Evolutionary conservation across 495 filamentous ascomycete species (phyloP).

Genomic region (Aspergillus heteromorphus): DNA sequence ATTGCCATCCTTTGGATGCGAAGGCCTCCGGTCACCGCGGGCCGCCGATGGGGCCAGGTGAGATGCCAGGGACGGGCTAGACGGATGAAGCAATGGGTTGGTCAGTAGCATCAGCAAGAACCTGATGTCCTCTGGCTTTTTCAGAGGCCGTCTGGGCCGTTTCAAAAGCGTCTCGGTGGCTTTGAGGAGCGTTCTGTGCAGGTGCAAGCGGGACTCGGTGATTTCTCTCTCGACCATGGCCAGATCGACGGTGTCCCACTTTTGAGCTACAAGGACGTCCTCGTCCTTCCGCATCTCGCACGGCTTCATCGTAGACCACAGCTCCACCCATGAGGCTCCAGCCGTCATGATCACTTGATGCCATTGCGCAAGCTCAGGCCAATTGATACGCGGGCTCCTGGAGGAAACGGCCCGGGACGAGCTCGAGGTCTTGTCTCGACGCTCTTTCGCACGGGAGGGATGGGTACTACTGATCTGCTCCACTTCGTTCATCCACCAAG

Average conservation of each 20-base stretch:
- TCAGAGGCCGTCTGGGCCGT: conserved; percentile 68
- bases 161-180: conserved; percentile 82
- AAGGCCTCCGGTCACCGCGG: conserved; percentile 26
- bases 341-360: conserved; percentile 66
- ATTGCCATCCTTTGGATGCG: conserved; percentile 18
- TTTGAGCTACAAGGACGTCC: conserved; percentile 19
- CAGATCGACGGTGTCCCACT: conserved; percentile 28
- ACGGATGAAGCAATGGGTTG: conserved; percentile 69
- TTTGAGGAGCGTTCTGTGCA: conserved; percentile 68
- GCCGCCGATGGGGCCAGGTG: conserved; percentile 4
- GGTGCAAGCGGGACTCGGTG: conserved; percentile 61
- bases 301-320: conserved; percentile 40
- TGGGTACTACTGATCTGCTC: conserved; percentile 22
- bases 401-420: conserved; percentile 44
- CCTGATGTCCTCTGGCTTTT: conserved; percentile 63
- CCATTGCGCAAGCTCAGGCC: conserved; percentile 67
- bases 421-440: conserved; percentile 17
- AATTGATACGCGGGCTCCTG: conserved; percentile 70
- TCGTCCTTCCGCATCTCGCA: conserved; percentile 22
- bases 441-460: conserved; percentile 8
- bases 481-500: conserved; percentile 70
- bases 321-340: conserved; percentile 55
- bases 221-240: conserved; percentile 55
- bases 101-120: conserved; percentile 78
- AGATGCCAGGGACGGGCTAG: conserved; percentile 18